Conservation (phyloP, 1,284 basidiomycete genomes). For the Hypsizygus ulmarius region DNA sequence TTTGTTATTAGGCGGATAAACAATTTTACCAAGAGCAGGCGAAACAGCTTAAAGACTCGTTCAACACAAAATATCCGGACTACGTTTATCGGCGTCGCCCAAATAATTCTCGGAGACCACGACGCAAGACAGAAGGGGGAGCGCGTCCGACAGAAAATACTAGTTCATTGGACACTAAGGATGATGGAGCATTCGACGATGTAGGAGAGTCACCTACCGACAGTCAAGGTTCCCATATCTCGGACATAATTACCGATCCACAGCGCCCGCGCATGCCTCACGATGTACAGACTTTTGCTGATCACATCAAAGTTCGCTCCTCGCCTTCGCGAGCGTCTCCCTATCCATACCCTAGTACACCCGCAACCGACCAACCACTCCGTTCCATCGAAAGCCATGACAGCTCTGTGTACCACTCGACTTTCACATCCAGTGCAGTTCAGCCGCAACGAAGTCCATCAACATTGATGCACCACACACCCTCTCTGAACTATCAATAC, state of each 20-base stretch:
- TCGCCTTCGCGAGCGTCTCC: constrained; percentile 25
- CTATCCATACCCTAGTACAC: constrained; percentile 25
- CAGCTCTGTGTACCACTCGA: constrained; percentile 1
- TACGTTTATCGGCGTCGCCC: constrained; percentile 81
- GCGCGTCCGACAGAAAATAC: constrained; percentile 28
- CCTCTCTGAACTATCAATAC: constrained; percentile 3
- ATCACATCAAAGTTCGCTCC: constrained; percentile 26
- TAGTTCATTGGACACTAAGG: constrained; percentile 32
- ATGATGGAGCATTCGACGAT: constrained; percentile 40
- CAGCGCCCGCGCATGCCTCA: constrained; percentile 27
- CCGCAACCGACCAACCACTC: constrained; percentile 23
- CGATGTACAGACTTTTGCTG: constrained; percentile 24
- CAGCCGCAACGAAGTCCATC: constrained; percentile 4
- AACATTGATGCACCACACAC: constrained; percentile 6
- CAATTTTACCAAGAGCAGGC: constrained; percentile 84
- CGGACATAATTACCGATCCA: constrained; percentile 18
- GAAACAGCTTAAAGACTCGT: constrained; percentile 76
- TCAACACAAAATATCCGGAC: constrained; percentile 83
- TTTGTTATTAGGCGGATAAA: constrained; percentile 58
- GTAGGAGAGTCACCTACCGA: constrained; percentile 38
- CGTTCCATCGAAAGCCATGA: constrained; percentile 26
- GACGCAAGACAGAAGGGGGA: constrained; percentile 51
- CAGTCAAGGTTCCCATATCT: constrained; percentile 31
- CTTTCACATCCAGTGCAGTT: constrained; percentile 17
- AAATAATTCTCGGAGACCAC: constrained; percentile 71